These are phyloP conservation scores for Populus euphratica DNA, from an alignment of 345 rosid species.

Conservation along the genomic window DNA sequence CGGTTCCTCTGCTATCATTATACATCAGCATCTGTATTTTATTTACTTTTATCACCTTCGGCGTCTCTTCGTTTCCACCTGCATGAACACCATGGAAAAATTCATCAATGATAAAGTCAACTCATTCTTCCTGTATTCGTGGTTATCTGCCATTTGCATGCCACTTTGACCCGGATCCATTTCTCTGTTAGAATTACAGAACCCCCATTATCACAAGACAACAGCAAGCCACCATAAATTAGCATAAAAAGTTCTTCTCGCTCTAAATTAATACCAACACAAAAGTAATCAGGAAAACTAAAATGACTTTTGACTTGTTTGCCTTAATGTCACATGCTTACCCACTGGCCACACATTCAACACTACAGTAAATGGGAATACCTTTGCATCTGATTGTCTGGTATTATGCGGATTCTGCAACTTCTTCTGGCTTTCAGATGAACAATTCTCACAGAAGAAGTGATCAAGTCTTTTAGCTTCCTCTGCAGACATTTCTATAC, in stretches of 20 bases:
- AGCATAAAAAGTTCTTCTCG: too few relatives aligned
- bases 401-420: slow-evolving; percentile 54
- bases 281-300: neutral
- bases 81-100: slow-evolving; percentile 15
- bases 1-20: slow-evolving; percentile 8
- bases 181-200: neutral
- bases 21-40: slow-evolving; percentile 1
- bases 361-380: slow-evolving; percentile 16
- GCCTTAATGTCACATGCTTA: neutral
- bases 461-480: slow-evolving; percentile 78
- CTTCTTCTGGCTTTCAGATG: slow-evolving; percentile 58
- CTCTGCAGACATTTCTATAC: slow-evolving; percentile 83
- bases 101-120: neutral
- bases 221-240: neutral
- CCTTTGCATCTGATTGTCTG: slow-evolving; percentile 63
- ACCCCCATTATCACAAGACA: neutral
- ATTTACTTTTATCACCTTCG: slow-evolving; percentile 37
- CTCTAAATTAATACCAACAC: neutral
- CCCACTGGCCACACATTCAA: neutral
- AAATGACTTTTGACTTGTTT: neutral
- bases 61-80: slow-evolving; percentile 72
- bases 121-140: neutral
- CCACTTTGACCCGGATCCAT: neutral
- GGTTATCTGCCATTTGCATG: neutral
- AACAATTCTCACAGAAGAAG: slow-evolving; percentile 83